Evolutionary conservation across 805 yeast genomes (phyloP), one percentile per base, ranked within the genome.

Genomic region (Metschnikowia lunata): DNA sequence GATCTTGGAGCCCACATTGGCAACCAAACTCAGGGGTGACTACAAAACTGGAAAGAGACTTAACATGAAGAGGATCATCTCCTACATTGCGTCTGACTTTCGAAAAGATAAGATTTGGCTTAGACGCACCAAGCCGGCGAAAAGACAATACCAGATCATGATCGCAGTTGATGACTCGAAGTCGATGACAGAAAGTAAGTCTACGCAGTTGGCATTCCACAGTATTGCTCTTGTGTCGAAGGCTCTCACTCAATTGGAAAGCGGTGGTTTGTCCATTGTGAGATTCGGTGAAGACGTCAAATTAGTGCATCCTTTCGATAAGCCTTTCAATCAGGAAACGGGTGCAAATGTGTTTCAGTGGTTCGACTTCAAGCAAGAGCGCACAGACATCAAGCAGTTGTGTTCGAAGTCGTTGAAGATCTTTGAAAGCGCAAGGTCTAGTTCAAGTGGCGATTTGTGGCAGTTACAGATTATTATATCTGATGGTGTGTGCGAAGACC

Each of bases 101-200:
- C 82, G 96, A 59, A 93, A 93, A 63, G 99, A 93, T 64, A 93
- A 93, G 73, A 93, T 93, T 46, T 93, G 99, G 99, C 76, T 93
- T 68, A 80, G 97, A 62, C 80, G 99, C 66, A 89, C 97, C 7
- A 91, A 93, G 61, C 99, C 99, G 45, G 86, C 95, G 54, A 93
- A 93, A 71, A 82, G 99, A 58, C 93, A 90, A 62, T 93, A 93
- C 64, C 99, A 93, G 70, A 87, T 93, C 50, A 87, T 95, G 97
- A 85, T 93, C 52, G 90, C 99, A 1, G 85, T 93, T 38, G 99
- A 93, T 69, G 97, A 93, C 62, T 93, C 99, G 28, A 89, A 88
- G 63, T 91, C 98, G 1, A 93, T 93, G 99, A 81, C 90, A 45
- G 98, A 91, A 63, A 85, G 96, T 23, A 81, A 84, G 52, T 83